Evolutionary conservation across 1,284 basidiomycete genomes (phyloP).

Genomic region (Bondarzewia mesenterica): DNA sequence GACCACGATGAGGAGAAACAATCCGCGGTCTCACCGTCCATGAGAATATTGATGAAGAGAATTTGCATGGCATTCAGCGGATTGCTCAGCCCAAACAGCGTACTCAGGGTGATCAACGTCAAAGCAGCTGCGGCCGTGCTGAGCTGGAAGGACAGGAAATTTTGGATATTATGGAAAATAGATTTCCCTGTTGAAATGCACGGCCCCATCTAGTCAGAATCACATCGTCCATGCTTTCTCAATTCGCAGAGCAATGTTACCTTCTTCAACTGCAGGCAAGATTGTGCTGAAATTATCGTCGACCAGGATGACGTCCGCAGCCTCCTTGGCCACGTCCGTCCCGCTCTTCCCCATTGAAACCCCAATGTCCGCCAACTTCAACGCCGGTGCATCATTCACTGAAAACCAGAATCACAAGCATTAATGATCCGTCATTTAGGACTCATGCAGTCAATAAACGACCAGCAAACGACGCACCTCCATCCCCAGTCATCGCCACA

Average conservation of each 20-base stretch:
- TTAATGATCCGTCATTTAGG: not conserved
- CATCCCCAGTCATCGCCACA: constrained; percentile 98
- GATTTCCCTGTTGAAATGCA: constrained; percentile 62
- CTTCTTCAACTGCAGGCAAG: constrained; percentile 92
- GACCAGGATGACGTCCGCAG: constrained; percentile 93
- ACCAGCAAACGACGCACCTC: constrained; percentile 55
- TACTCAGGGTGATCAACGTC: constrained; percentile 91
- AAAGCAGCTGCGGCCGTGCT: constrained; percentile 94
- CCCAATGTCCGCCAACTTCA: constrained; percentile 98
- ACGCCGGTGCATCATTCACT: constrained; percentile 96
- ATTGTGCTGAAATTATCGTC: constrained; percentile 98
- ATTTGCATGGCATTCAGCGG: constrained; percentile 99
- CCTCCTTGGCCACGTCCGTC: constrained; percentile 97
- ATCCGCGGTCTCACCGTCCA: constrained; percentile 69
- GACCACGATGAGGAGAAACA: not conserved
- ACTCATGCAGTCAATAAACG: not conserved
- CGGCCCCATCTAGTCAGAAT: not conserved
- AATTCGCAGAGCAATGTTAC: constrained; percentile 32
- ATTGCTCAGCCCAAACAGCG: constrained; percentile 81
- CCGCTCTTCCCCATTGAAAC: constrained; percentile 96
- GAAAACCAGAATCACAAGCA: not conserved
- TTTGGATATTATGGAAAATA: constrained; percentile 98
- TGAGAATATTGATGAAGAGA: constrained; percentile 96
- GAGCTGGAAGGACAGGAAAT: constrained; percentile 95
- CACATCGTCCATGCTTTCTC: too few species aligned